Conservation (phyloP, 768 basidiomycete species). For the Gyrodon lividus region DNA sequence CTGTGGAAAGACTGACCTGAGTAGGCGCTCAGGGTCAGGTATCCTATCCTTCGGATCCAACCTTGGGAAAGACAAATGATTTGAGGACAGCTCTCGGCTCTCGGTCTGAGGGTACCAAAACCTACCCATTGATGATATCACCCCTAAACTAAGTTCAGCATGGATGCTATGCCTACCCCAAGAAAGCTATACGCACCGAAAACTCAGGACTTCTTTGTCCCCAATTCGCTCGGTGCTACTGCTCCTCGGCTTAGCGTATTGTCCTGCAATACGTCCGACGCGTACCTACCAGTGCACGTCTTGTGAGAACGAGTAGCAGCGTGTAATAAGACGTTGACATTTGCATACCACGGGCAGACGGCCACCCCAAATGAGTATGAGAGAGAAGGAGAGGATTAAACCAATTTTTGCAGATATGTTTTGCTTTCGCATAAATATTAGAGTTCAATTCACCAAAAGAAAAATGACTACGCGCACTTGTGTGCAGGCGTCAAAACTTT, state of each 20-base stretch:
- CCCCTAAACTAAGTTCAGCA: constrained; percentile 52
- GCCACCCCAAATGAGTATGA: constrained; percentile 93
- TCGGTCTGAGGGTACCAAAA: background rate
- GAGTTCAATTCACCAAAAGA: constrained; percentile 12
- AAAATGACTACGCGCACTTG: constrained; percentile 54
- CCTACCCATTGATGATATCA: constrained; percentile 92
- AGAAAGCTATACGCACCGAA: constrained; percentile 55
- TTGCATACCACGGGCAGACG: constrained; percentile 82
- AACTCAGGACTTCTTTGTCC: constrained; percentile 77
- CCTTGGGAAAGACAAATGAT: constrained; percentile 36
- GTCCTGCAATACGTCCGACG: constrained; percentile 91
- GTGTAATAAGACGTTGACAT: background rate
- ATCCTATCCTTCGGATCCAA: constrained; percentile 74
- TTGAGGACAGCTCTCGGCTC: background rate
- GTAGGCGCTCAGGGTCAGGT: constrained; percentile 86
- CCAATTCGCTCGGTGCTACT: constrained; percentile 78
- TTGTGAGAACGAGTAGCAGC: constrained; percentile 6
- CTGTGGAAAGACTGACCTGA: constrained; percentile 51
- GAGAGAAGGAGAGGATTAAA: constrained; percentile 90
- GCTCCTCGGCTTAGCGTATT: constrained; percentile 93
- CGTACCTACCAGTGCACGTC: constrained; percentile 59
- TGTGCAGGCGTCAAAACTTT: constrained; percentile 89
- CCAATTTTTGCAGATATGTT: constrained; percentile 88
- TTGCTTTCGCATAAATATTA: constrained; percentile 53
- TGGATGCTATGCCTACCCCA: background rate